Evolutionary conservation across 2,329 filamentous ascomycete species (phyloP), one percentile per base, ranked within the genome.

Genomic region (Aspergillus pseudoterreus): DNA sequence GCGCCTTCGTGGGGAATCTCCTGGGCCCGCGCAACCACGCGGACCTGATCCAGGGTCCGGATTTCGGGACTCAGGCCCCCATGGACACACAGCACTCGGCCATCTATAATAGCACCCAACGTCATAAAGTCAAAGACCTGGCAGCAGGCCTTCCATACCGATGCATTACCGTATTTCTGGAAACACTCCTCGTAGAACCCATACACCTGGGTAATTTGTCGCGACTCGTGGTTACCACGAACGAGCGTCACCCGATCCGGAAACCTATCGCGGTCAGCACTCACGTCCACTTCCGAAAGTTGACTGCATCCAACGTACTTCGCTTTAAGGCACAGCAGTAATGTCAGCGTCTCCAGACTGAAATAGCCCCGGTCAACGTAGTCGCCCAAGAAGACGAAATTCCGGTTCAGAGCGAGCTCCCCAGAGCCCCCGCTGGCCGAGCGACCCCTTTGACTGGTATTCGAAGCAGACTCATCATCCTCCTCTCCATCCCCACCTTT

Each of bases 141-240:
- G 62, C 86, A 89, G 69, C 87, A 89, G 47, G 85, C 86, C 71
- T 89, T 89, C 86, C 86, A 90, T 49, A 90, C 86, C 30, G 84
- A 87, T 6, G 86, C 86, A 68, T 88, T 89, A 54, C 86, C 86
- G 63, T 90, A 90, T 67, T 90, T 90, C 60, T 85, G 83, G 60
- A 87, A 80, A 64, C 86, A 90, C 66, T 90, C 86, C 65, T 89
- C 86, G 70, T 89, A 89, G 70, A 90, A 90, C 27, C 86, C 86
- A 66, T 90, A 90, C 12, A 89, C 86, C 66, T 88, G 85, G 12
- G 86, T 90, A 61, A 90, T 89, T 67, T 89, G 86, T 42, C 86
- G 83, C 39, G 85, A 88, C 67, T 90, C 86, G 69, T 90, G 86
- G 63, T 89, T 89, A 33, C 86, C 86, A 47, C 86, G 83, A 30